These are phyloP conservation scores for Bipolaris oryzae DNA, from an alignment of 2,329 filamentous ascomycete species.

Conservation along the genomic window DNA sequence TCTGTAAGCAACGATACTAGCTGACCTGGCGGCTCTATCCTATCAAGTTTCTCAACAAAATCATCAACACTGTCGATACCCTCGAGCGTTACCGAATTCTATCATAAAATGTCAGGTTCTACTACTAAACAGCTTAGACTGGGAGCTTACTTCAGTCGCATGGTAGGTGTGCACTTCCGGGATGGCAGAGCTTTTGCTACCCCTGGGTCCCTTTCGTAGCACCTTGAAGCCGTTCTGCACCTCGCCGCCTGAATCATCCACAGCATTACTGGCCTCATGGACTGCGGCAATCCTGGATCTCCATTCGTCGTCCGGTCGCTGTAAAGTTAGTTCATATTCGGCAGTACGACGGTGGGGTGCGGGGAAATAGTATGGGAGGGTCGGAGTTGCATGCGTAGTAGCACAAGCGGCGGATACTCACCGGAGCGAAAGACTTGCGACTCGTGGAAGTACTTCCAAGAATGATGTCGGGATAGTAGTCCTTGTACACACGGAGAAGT, in stretches of 20 bases:
- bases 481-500: slow-evolving; percentile 81
- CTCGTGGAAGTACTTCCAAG: slow-evolving; percentile 67
- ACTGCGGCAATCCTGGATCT: slow-evolving; percentile 69
- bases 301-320: slow-evolving; percentile 79
- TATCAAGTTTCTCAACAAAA: slow-evolving; percentile 76
- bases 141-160: slow-evolving; percentile 63
- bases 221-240: slow-evolving; percentile 68
- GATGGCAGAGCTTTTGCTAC: slow-evolving; percentile 57
- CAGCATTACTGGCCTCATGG: slow-evolving; percentile 61
- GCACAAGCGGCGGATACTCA: slow-evolving; percentile 39
- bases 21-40: slow-evolving; percentile 81
- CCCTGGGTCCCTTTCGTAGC: slow-evolving; percentile 58
- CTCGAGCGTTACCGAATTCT: slow-evolving; percentile 64
- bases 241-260: slow-evolving; percentile 44
- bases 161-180: slow-evolving; percentile 76
- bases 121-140: background rate
- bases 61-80: slow-evolving; percentile 74
- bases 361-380: slow-evolving; percentile 17
- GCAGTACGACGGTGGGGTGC: slow-evolving; percentile 22
- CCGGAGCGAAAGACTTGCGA: slow-evolving; percentile 47
- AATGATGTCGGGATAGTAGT: slow-evolving; percentile 89
- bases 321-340: slow-evolving; percentile 31
- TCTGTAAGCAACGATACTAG: slow-evolving; percentile 77
- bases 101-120: slow-evolving; percentile 16
- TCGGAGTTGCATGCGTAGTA: slow-evolving; percentile 17